These are phyloP conservation scores for Pyricularia sp. DNA, from an alignment of 2,329 filamentous ascomycete species.

Conservation along the genomic window DNA sequence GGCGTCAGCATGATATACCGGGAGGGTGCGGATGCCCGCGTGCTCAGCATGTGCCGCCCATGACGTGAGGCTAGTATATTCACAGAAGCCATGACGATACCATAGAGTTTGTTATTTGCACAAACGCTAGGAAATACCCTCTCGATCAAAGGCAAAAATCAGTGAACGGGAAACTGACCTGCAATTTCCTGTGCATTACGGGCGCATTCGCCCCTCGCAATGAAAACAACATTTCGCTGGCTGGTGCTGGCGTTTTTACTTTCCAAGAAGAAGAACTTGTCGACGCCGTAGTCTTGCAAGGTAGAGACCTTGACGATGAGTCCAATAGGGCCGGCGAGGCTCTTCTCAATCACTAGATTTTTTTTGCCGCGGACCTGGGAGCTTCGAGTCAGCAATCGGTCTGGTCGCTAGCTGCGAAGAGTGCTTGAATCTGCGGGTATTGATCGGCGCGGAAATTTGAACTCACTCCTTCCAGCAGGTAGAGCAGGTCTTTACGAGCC, in stretches of 20 bases:
- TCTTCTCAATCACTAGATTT: slow-evolving; percentile 88
- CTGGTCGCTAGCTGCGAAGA: not conserved
- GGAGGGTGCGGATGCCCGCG: not conserved
- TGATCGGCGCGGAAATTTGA: slow-evolving; percentile 8
- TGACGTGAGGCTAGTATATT: not conserved
- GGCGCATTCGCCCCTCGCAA: slow-evolving; percentile 82
- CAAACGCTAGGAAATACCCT: not conserved
- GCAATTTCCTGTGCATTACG: slow-evolving; percentile 78
- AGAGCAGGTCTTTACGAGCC: slow-evolving; percentile 80
- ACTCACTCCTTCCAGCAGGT: slow-evolving; percentile 91
- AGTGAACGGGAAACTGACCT: slow-evolving; percentile 47
- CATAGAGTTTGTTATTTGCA: not conserved
- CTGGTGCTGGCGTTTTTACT: slow-evolving; percentile 92
- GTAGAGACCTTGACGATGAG: slow-evolving; percentile 92
- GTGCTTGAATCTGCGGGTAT: not conserved
- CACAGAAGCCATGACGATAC: not conserved
- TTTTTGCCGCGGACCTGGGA: slow-evolving; percentile 92
- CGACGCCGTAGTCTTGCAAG: slow-evolving; percentile 92
- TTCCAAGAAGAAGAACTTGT: slow-evolving; percentile 94
- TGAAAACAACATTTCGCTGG: slow-evolving; percentile 90
- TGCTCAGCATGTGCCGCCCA: not conserved
- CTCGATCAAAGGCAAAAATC: not conserved
- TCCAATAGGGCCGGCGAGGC: slow-evolving; percentile 80
- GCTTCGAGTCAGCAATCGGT: slow-evolving; percentile 11
- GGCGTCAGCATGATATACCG: not conserved